Percentiles rank a stretch among this genome's conserved stretches.
These are phyloP conservation scores for Breynia disticha DNA, from an alignment of 441 rosid genomes.

Conservation along the genomic window DNA sequence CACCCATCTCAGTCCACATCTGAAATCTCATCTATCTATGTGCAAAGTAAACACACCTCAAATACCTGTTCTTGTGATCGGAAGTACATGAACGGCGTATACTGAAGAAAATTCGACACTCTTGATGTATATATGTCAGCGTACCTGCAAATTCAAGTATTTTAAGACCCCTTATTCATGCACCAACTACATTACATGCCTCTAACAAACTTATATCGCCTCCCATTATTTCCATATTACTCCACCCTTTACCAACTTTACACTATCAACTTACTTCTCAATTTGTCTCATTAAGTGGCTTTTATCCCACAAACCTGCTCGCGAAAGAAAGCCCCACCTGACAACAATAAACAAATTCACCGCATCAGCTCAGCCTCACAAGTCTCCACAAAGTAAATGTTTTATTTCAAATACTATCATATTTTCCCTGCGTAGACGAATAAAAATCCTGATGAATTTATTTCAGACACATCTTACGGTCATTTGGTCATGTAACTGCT, in stretches of 20 bases:
- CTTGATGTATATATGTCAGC: slow-evolving; percentile 91
- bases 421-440: background rate
- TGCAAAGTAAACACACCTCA: background rate
- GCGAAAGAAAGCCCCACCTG: slow-evolving; percentile 96
- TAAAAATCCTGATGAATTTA: background rate
- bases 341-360: slow-evolving; percentile 14
- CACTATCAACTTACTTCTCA: slow-evolving; percentile 50
- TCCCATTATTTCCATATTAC: background rate
- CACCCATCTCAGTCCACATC: background rate
- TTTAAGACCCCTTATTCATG: background rate
- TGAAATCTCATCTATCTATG: too few species aligned
- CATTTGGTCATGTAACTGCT: too few species aligned
- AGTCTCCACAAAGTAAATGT: background rate
- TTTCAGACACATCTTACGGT: too few species aligned
- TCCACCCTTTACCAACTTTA: too few species aligned
- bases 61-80: slow-evolving; percentile 87
- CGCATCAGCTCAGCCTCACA: slow-evolving; percentile 9
- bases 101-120: slow-evolving; percentile 80
- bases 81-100: slow-evolving; percentile 89
- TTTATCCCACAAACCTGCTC: slow-evolving; percentile 95
- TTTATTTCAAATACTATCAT: background rate
- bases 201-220: background rate
- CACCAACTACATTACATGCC: background rate
- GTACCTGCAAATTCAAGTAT: slow-evolving; percentile 41
- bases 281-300: slow-evolving; percentile 97